Evolutionary conservation across 768 basidiomycete genomes (phyloP), one percentile per base, ranked within the genome.

Genomic region (Pleurotus cornucopiae): DNA sequence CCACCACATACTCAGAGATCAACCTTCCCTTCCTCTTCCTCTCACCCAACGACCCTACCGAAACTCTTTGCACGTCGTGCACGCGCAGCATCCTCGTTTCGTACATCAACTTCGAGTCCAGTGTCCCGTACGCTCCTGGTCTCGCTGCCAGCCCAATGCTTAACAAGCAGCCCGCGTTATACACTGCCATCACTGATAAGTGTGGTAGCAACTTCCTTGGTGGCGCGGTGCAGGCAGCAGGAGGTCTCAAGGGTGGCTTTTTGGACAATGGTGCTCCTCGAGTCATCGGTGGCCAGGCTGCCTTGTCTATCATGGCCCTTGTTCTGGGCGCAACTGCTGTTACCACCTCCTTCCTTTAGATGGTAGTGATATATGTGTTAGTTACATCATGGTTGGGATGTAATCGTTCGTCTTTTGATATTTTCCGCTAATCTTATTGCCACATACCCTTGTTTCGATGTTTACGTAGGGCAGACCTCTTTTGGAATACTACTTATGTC

Each of bases 1-100:
- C 76, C 45, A 74, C 75, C 7, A 78, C 80, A 7, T 88, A 77
- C 72, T 58, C 62, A 45, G 61, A 72, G 46, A 80, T 79, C 65
- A 91, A 88, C 76, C 70, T 97, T 54, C 75, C 83, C 37, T 97
- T 91, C 88, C 76, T 98, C 61, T 85, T 89, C 85, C 79, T 90
- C 65, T 67, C 77, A 25, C 75, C 88, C 45, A 59, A 63, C 58
- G 71, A 81, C 65, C 38, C 78, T 23, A 68, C 75, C n/a, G 62
- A 69, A 23, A 52, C 70, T 20, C 85, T 97, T 44, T 98, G 96
- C 84, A 85, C 79, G 2, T 62, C 85, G 12, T 98, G 96, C 84
- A 85, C 91, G 11, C 83, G 88, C 67, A 80, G 79, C 60, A 74
- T 94, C 66, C 66, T 98, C 61, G 81, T 83, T 1, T 61, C 84